Base-by-base conservation (phyloP, 2,329 filamentous ascomycete genomes). In the Trichoderma pleuroti region DNA sequence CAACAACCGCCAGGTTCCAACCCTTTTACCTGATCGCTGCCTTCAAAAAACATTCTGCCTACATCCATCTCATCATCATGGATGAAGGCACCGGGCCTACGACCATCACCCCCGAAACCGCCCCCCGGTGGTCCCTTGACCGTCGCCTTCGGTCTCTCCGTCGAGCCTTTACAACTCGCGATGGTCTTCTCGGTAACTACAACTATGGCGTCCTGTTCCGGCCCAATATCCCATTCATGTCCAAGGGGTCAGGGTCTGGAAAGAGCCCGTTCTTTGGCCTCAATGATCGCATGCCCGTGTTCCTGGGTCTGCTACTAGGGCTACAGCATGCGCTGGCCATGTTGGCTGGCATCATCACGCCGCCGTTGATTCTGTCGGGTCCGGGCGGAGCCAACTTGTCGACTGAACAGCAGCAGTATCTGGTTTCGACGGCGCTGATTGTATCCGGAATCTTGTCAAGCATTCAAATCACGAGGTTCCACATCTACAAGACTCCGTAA, bases 191-290 rank as follows among this genome's bases (percentile, higher is more conserved):
- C 70, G 94, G 94, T 73, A 86, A 90, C 76, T 98, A 98, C 81
- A 92, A 98, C 85, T 98, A 98, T 86, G 92, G 80, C 42, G 96
- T 94, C 77, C 89, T 98, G 52, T 97, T 98, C 85, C 89, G 84
- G 26, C 92, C 89, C 1, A 94, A 92, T 74, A 81, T 97, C 26
- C 94, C 94, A 0, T 97, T 97, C 80, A 90, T 96, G 85, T 90
- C 87, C 78, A 77, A 87, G 78, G 61, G 52, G 4, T 10, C 16
- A 12, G 57, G 63, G 2, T 21, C 28, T 3, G 54, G 61, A 4
- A 83, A 86, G n/a, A 88, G 91, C 36, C 93, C 93, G 0, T 96
- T 97, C 80, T 96, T 95, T 76, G 93, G 92, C n/a, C 88, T 95
- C 49, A 87, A 95, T 75, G 92, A 94, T 79, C 83, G 82, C 70